Conservation (phyloP, 495 filamentous ascomycete species). For the Trichoderma orchidacearum region DNA sequence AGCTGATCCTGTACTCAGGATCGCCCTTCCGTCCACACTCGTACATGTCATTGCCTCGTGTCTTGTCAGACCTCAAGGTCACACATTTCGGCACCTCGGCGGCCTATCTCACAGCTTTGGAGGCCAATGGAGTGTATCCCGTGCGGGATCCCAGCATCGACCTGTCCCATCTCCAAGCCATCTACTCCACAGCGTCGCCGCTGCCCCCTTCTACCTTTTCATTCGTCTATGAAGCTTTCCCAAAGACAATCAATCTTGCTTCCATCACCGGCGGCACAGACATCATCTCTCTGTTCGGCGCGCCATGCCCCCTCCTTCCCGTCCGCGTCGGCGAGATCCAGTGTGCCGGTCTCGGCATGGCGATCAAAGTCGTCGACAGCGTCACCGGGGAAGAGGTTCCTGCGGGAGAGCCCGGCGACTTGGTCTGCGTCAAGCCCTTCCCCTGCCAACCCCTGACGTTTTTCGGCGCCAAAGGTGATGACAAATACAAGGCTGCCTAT, state of each 20-base stretch:
- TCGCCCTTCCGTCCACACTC: constrained; percentile 59
- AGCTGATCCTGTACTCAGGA: constrained; percentile 77
- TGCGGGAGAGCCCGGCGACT: constrained; percentile 65
- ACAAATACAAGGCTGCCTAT: constrained; percentile 69
- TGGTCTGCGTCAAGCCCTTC: constrained; percentile 79
- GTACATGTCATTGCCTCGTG: constrained; percentile 24
- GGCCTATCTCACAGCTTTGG: constrained; percentile 82
- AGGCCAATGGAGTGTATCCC: constrained; percentile 63
- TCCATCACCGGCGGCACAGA: constrained; percentile 87
- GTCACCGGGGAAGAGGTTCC: constrained; percentile 32
- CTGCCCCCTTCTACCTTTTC: constrained; percentile 85
- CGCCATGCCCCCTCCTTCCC: constrained; percentile 71
- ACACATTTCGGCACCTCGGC: constrained; percentile 90
- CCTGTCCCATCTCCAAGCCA: constrained; percentile 50
- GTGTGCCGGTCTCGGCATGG: constrained; percentile 83
- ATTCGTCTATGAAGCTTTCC: constrained; percentile 75
- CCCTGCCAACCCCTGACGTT: constrained; percentile 84
- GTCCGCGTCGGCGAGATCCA: constrained; percentile 86
- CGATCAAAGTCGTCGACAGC: constrained; percentile 62
- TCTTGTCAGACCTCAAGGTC: constrained; percentile 37
- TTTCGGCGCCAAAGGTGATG: constrained; percentile 58
- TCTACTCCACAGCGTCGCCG: constrained; percentile 88
- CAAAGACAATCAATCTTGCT: constrained; percentile 57
- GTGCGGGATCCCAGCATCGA: constrained; percentile 33
- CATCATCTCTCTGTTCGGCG: constrained; percentile 88